Percentiles rank a stretch among this genome's conserved stretches.
Evolutionary conservation across 805 yeast species (phyloP).

Genomic region (Candida maltosa): DNA sequence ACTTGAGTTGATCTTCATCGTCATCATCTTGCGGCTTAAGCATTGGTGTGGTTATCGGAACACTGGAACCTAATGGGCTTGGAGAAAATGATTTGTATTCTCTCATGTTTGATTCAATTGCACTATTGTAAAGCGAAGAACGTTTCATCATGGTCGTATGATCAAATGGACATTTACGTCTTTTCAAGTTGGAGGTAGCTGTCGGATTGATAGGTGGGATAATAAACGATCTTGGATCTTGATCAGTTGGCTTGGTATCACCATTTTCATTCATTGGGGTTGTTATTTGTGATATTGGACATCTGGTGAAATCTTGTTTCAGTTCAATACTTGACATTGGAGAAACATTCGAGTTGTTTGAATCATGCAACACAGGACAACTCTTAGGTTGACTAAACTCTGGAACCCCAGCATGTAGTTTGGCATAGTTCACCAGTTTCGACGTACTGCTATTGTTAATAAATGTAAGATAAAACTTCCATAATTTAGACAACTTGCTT

Average conservation of each 20-base stretch:
- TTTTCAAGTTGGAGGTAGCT: conserved; percentile 5
- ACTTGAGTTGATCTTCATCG: not conserved
- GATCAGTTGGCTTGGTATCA: too few relatives aligned
- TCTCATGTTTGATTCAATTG: conserved; percentile 5
- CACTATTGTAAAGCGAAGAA: not conserved
- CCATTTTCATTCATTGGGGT: conserved; percentile 19
- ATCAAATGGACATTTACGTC: conserved; percentile 33
- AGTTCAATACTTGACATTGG: not conserved
- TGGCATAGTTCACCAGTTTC: conserved; percentile 28
- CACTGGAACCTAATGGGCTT: conserved; percentile 1
- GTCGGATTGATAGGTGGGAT: not conserved
- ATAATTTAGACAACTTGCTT: conserved; percentile 23
- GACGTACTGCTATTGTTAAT: conserved; percentile 27
- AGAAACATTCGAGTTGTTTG: not conserved
- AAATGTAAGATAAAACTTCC: conserved; percentile 40
- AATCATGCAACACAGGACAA: conserved; percentile 7
- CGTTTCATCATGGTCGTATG: conserved; percentile 11
- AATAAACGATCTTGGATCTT: not conserved
- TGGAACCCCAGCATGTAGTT: conserved; percentile 29
- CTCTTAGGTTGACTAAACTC: conserved; percentile 13
- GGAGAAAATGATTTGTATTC: conserved; percentile 6
- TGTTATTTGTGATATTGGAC: conserved; percentile 24
- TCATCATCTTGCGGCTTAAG: not conserved
- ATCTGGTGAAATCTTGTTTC: conserved; percentile 12
- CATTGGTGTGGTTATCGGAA: not conserved